phyloP scores from a whole-genome alignment of 106 monocot species.

The Apostasia ramifera region DNA sequence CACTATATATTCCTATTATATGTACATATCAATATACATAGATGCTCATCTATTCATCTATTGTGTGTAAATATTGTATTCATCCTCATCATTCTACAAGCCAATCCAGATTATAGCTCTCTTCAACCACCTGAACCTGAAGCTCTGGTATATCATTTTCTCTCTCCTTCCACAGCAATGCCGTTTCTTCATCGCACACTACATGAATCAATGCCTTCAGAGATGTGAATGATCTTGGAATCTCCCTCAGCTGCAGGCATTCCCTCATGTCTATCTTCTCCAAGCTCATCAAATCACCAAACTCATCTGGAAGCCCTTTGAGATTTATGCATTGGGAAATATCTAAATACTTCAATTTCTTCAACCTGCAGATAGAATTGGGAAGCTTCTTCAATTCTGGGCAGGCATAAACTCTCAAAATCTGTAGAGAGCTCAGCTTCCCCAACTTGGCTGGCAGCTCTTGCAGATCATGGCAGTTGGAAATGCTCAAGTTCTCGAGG shows the following conservation, averaged over 20 bases:
- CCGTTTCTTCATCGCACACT: slow-evolving; percentile 38
- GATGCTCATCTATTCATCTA: no score
- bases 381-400: slow-evolving; percentile 37
- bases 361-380: slow-evolving; percentile 34
- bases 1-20: no score
- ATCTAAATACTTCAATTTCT: slow-evolving; percentile 35
- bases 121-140: slow-evolving; percentile 43
- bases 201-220: slow-evolving; percentile 35
- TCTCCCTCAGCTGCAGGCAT: slow-evolving; percentile 28
- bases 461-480: slow-evolving; percentile 47
- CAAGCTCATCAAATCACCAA: slow-evolving; percentile 31
- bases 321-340: slow-evolving; percentile 52
- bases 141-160: slow-evolving; percentile 31
- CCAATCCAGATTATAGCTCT: slow-evolving; percentile 49
- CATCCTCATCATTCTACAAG: slow-evolving; percentile 26
- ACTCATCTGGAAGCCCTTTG: slow-evolving; percentile 33
- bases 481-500: slow-evolving; percentile 34
- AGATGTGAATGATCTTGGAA: slow-evolving; percentile 23
- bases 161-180: slow-evolving; percentile 41
- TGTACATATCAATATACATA: no score
- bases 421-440: slow-evolving; percentile 25
- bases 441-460: slow-evolving; percentile 40
- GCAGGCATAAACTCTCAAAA: slow-evolving; percentile 44
- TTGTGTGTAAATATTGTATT: no score
- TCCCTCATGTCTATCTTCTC: slow-evolving; percentile 65